A percentile compares a stretch with the other conserved stretches of the same genome.
phyloP scores from a whole-genome alignment of 169 alveolate species.

The Plasmodium gonderi region DNA sequence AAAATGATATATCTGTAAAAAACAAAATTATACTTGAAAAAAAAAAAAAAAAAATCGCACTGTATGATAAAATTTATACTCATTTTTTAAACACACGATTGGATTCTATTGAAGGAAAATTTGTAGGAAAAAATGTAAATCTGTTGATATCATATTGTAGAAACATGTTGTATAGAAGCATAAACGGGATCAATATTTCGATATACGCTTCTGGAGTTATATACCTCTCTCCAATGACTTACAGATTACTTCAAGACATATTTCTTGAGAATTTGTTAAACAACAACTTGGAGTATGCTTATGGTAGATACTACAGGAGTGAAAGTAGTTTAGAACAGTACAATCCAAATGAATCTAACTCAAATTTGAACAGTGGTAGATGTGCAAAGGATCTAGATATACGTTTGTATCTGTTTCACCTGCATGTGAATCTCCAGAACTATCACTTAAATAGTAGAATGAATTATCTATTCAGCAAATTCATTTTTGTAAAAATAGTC shows the following conservation, averaged over 20 bases:
- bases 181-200: not conserved
- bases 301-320: not conserved
- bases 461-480: conserved; percentile 7
- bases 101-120: not conserved
- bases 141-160: conserved; percentile 11
- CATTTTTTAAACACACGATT: conserved; percentile 9
- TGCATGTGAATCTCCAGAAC: conserved; percentile 12
- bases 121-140: not conserved
- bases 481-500: not conserved
- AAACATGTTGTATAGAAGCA: not conserved
- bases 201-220: not conserved
- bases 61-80: conserved; percentile 17
- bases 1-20: conserved; percentile 20
- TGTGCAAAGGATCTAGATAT: conserved; percentile 11
- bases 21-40: conserved; percentile 10
- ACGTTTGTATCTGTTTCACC: not conserved
- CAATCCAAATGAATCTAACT: no score
- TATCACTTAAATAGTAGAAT: conserved; percentile 1
- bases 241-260: conserved; percentile 5
- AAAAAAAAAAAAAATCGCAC: not conserved
- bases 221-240: conserved; percentile 7
- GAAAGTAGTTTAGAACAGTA: not conserved
- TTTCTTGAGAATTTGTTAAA: conserved; percentile 3
- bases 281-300: conserved; percentile 8
- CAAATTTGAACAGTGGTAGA: not conserved